Base-by-base conservation (phyloP, 495 filamentous ascomycete species). In the Penicillium coprophilum region DNA sequence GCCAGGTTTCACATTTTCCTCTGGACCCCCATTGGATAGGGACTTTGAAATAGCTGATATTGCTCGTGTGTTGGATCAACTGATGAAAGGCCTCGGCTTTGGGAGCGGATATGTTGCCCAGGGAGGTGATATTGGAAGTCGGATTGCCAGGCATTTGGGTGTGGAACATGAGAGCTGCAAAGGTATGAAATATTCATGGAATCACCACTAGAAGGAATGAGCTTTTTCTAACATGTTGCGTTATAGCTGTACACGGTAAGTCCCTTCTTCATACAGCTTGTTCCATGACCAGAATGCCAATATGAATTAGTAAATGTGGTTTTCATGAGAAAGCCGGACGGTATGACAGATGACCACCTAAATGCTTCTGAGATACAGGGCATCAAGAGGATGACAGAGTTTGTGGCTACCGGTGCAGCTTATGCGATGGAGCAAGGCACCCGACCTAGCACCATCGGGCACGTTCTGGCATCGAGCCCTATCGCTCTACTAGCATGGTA, bases 401-500 rank as follows among this genome's bases (percentile, higher is more conserved):
- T 83, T 53, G 23, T 39, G 0, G 44, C 46, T 0, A 60, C 46
- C 4, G 85, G 85, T 0, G 56, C 17, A 3, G 84, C 78, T 0
- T 89, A 89, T 66, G 77, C 75, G 0, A 39, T 69, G 10, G 75
- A 81, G 66, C 87, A 89, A 46, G 83, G 74, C 5, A 87, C 84
- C 1, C 67, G 82, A 20, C 80, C 87, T 0, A 71, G 72, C 28
- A 89, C 87, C 3, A 82, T 88, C n/a, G 81, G 83, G 0, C 74
- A 85, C 23, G 81, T 80, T 2, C 63, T 90, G 2, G 65, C 75
- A 4, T 71, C 76, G 0, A 87, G 66, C 46, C 87, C 87, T 1
- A 55, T 90, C 1, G 82, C 84, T 0, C 71, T 89, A 21, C 72
- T 90, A 4, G 79, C 84, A 24, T 90, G 87, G 85, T 85, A 68